phyloP scores from a whole-genome alignment of 2,329 filamentous ascomycete species.

The Pyrenophora tritici-repentis region DNA sequence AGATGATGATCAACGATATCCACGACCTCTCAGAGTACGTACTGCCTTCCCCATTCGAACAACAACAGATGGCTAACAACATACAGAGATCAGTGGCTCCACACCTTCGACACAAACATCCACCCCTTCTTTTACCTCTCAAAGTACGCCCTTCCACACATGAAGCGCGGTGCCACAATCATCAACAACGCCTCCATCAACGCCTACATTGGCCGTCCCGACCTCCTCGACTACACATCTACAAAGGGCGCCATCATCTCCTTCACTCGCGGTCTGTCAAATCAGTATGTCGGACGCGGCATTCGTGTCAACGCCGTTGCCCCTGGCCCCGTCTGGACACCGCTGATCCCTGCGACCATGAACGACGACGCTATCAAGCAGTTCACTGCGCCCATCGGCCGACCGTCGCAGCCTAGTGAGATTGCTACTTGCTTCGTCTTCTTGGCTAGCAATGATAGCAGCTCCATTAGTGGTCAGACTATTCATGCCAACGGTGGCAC shows the following conservation, averaged over 20 bases:
- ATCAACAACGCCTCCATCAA: conserved; percentile 89
- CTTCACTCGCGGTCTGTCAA: conserved; percentile 77
- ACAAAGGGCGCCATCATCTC: conserved; percentile 79
- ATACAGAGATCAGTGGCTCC: conserved; percentile 72
- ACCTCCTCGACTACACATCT: conserved; percentile 80
- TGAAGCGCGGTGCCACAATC: conserved; percentile 74
- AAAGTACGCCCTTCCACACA: conserved; percentile 76
- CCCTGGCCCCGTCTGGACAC: conserved; percentile 65
- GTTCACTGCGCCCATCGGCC: conserved; percentile 75
- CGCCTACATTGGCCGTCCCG: conserved; percentile 78
- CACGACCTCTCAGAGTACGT: conserved; percentile 69
- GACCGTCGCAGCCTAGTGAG: conserved; percentile 79
- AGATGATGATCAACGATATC: conserved; percentile 76
- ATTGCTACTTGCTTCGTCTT: conserved; percentile 84
- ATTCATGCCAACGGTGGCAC: conserved; percentile 62
- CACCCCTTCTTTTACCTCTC: conserved; percentile 80
- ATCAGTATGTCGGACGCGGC: conserved; percentile 72
- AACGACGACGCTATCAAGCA: conserved; percentile 67
- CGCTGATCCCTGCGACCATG: conserved; percentile 51
- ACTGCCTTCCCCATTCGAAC: too few species aligned
- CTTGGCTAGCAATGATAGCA: conserved; percentile 74
- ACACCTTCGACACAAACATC: conserved; percentile 83
- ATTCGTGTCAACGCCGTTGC: conserved; percentile 79
- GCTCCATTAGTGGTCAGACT: conserved; percentile 74
- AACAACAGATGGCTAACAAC: conserved; percentile 13